A percentile compares a stretch with the other conserved stretches of the same genome.
Conservation (phyloP, 208 protist genomes). For the Wallacemonas sp. region DNA sequence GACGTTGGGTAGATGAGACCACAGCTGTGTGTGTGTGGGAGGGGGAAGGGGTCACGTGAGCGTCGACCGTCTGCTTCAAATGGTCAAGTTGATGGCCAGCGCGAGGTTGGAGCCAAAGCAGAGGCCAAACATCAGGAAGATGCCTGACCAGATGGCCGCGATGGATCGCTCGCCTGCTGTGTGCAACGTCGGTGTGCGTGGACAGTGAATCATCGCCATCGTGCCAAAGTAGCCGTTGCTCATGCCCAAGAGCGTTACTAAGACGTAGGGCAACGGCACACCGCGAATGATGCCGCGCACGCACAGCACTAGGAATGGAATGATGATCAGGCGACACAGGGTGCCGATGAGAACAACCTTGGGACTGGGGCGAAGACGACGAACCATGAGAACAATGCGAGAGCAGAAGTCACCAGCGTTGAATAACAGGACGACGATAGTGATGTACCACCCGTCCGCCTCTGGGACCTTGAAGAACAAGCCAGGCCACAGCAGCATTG, state of each 20-base stretch:
- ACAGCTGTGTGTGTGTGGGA: neutral
- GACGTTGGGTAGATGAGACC: too few relatives aligned
- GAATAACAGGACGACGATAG: constrained; percentile 57
- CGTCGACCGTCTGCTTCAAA: neutral
- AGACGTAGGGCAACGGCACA: constrained; percentile 40
- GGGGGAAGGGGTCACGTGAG: neutral
- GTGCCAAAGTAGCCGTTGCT: constrained; percentile 79
- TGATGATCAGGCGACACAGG: constrained; percentile 40
- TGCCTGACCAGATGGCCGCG: constrained; percentile 40
- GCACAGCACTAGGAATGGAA: constrained; percentile 66
- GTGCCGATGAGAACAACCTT: constrained; percentile 37
- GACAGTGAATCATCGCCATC: constrained; percentile 67
- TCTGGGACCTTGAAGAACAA: constrained; percentile 43
- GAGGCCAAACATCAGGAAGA: constrained; percentile 58
- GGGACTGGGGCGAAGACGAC: constrained; percentile 30
- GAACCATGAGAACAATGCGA: constrained; percentile 44
- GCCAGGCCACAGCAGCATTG: constrained; percentile 69
- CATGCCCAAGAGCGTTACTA: constrained; percentile 44
- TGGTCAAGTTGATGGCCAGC: constrained; percentile 10
- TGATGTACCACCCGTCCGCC: constrained; percentile 47
- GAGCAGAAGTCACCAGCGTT: constrained; percentile 63
- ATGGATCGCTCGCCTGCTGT: constrained; percentile 62
- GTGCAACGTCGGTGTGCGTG: constrained; percentile 38
- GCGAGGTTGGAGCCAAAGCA: constrained; percentile 16
- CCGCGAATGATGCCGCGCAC: constrained; percentile 42